Evolutionary conservation across 345 rosid genomes (phyloP).

Genomic region (Isatis tinctoria): DNA sequence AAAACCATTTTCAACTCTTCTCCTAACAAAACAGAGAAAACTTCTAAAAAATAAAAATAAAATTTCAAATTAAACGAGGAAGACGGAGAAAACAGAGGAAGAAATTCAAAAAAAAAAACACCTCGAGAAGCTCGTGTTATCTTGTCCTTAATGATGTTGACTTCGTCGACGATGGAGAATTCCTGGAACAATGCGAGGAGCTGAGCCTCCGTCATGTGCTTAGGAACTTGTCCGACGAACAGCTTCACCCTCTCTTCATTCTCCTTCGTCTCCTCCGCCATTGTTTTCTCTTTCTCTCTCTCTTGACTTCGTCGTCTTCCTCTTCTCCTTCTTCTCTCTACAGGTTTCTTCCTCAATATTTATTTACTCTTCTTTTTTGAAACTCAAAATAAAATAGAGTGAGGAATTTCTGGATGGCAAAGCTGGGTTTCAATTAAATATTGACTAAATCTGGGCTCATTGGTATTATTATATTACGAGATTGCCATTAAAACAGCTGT

Average conservation of each 20-base stretch:
- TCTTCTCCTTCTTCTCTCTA: background rate
- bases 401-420: background rate
- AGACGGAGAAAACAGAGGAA: conserved; percentile 5
- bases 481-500: conserved; percentile 26
- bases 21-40: background rate
- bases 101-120: conserved; percentile 4
- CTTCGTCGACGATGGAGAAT: conserved; percentile 83
- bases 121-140: conserved; percentile 84
- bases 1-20: background rate
- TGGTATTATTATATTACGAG: background rate
- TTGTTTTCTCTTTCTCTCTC: conserved; percentile 33
- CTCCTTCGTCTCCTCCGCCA: conserved; percentile 59
- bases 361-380: background rate
- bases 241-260: conserved; percentile 84
- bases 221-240: conserved; percentile 98
- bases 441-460: conserved; percentile 9
- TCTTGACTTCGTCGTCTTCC: background rate
- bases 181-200: conserved; percentile 83
- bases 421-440: conserved; percentile 1
- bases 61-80: background rate
- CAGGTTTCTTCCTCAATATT: conserved; percentile 8
- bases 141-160: conserved; percentile 96
- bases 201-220: conserved; percentile 81
- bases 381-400: background rate
- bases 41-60: background rate